Evolutionary conservation across 768 basidiomycete species (phyloP).

Genomic region (Cystobasidium ongulense): DNA sequence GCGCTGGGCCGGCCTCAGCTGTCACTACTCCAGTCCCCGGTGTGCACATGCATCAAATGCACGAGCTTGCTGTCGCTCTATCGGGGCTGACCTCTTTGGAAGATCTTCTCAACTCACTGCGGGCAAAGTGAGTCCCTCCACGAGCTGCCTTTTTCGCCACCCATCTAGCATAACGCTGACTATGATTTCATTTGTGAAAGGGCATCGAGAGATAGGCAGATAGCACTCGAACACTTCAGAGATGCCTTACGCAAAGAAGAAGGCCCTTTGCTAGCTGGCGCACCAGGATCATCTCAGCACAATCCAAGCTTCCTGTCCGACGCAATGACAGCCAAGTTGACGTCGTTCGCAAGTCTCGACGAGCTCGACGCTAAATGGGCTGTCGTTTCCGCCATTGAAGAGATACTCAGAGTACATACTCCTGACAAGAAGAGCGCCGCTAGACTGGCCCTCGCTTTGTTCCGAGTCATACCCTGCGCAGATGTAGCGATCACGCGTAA

Average conservation of each 20-base stretch:
- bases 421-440: conserved; percentile 15
- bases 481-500: neutral
- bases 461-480: conserved; percentile 4
- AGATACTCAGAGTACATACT: neutral
- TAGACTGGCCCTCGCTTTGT: conserved; percentile 1
- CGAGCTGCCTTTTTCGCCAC: too few species aligned
- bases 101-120: conserved; percentile 5
- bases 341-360: neutral
- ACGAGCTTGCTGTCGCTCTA: neutral
- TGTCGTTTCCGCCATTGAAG: neutral
- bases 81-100: neutral
- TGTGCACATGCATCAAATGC: neutral
- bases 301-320: neutral
- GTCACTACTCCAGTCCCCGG: neutral
- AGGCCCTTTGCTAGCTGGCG: neutral
- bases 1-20: neutral
- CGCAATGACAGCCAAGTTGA: neutral
- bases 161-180: too few species aligned
- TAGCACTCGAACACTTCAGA: conserved; percentile 2
- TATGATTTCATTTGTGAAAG: neutral
- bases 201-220: neutral
- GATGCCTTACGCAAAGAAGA: neutral
- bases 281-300: neutral
- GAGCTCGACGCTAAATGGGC: conserved; percentile 7
- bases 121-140: conserved; percentile 13